phyloP scores from a whole-genome alignment of 129 eudicot species.

The Flaveria robusta region DNA sequence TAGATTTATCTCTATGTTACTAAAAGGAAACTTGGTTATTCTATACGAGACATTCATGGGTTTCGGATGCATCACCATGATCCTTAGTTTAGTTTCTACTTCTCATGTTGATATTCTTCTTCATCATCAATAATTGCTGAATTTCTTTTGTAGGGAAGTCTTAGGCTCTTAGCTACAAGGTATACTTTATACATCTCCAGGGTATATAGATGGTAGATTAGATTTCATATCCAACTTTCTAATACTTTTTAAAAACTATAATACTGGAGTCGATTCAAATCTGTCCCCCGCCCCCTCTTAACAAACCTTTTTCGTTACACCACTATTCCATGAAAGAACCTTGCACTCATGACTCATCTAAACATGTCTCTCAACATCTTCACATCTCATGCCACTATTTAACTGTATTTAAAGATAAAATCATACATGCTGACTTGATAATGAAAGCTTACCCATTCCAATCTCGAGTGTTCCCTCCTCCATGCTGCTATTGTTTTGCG shows the following conservation, averaged over 20 bases:
- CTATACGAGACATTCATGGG: background rate
- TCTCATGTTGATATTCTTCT: background rate
- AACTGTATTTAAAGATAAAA: background rate
- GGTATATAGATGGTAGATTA: background rate
- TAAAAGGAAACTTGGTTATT: background rate
- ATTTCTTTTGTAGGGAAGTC: background rate
- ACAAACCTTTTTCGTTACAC: background rate
- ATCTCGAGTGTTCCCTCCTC: slow-evolving; percentile 90
- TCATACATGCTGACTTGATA: background rate
- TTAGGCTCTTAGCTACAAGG: background rate
- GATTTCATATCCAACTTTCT: background rate
- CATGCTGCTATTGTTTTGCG: slow-evolving; percentile 51
- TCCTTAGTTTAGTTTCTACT: background rate
- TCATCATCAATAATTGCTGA: background rate
- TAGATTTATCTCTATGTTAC: background rate
- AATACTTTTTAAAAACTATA: background rate
- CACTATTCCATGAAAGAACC: background rate
- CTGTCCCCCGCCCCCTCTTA: background rate
- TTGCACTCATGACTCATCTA: background rate
- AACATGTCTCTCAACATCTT: background rate
- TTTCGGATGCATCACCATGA: background rate
- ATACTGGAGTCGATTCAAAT: background rate
- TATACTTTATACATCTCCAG: slow-evolving; percentile 1
- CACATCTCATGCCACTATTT: background rate
- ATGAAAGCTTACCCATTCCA: slow-evolving; percentile 75